phyloP scores from a whole-genome alignment of 1,139 yeast species.

The Candida pseudoviswanathii region DNA sequence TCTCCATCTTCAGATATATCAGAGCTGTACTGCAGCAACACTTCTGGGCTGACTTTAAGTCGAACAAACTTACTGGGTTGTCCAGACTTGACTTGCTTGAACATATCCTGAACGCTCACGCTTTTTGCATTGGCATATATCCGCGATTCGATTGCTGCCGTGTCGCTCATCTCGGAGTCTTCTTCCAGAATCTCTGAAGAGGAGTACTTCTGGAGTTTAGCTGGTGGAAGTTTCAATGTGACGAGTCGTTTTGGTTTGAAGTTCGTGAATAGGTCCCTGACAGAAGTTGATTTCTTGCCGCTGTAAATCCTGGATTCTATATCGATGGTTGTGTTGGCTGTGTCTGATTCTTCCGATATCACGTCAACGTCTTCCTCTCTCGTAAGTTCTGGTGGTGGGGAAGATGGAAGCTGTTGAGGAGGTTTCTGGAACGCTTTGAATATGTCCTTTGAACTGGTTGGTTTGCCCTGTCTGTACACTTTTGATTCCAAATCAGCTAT shows the following conservation, averaged over 20 bases:
- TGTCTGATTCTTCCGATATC: slow-evolving; percentile 4
- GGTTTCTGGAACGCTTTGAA: neutral
- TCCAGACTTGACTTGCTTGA: slow-evolving; percentile 9
- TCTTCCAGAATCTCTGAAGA: neutral
- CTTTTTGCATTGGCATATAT: slow-evolving; percentile 10
- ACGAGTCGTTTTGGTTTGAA: slow-evolving; percentile 10
- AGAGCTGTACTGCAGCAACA: slow-evolving; percentile 1
- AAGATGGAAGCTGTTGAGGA: neutral
- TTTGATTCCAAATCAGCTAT: neutral
- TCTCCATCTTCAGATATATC: neutral
- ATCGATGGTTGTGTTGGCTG: slow-evolving; percentile 18
- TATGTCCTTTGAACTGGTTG: neutral
- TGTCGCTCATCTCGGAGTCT: neutral
- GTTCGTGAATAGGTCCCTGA: slow-evolving; percentile 20
- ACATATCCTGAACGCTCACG: slow-evolving; percentile 2
- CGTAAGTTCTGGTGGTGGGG: neutral
- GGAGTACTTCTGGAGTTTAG: neutral
- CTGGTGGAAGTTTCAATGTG: neutral
- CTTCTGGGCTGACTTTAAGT: slow-evolving; percentile 8
- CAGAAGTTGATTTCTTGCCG: slow-evolving; percentile 26
- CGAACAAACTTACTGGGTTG: slow-evolving; percentile 2
- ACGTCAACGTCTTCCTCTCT: neutral
- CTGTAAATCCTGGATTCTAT: slow-evolving; percentile 36
- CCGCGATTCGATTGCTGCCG: slow-evolving; percentile 9
- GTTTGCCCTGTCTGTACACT: neutral